phyloP scores from a whole-genome alignment of 202 grass and related monocot genomes.

The Musa balbisiana region DNA sequence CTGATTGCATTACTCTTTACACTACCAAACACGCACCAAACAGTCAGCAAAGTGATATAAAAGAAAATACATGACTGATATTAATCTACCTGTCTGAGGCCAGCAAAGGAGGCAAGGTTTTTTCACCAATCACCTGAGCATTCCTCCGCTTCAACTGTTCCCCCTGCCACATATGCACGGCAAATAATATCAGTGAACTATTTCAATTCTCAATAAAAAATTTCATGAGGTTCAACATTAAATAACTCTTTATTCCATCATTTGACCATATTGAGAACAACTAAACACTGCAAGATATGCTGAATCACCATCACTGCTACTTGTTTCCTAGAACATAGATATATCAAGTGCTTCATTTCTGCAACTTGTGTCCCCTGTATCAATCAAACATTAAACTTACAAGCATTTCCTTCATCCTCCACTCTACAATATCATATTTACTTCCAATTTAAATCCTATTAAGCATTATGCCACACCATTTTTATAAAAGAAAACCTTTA shows the following conservation, averaged over 20 bases:
- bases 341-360: no score
- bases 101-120: constrained; percentile 24
- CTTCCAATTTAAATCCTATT: not conserved
- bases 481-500: no score
- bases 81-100: constrained; percentile 43
- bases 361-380: no score
- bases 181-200: not conserved
- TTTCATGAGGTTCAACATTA: not conserved
- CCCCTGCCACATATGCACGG: constrained; percentile 34
- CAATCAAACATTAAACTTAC: no score
- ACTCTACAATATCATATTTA: not conserved
- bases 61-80: constrained; percentile 2
- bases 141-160: constrained; percentile 65
- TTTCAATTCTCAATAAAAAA: not conserved
- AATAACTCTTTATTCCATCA: no score
- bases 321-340: no score
- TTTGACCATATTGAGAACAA: no score
- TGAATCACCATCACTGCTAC: no score
- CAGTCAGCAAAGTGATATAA: not conserved
- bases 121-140: constrained; percentile 33
- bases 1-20: constrained; percentile 30
- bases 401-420: not conserved
- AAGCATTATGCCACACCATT: not conserved
- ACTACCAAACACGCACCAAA: constrained; percentile 13
- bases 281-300: no score